Evolutionary conservation across 2,329 filamentous ascomycete species (phyloP).

Genomic region (Neofusicoccum umdonicola): DNA sequence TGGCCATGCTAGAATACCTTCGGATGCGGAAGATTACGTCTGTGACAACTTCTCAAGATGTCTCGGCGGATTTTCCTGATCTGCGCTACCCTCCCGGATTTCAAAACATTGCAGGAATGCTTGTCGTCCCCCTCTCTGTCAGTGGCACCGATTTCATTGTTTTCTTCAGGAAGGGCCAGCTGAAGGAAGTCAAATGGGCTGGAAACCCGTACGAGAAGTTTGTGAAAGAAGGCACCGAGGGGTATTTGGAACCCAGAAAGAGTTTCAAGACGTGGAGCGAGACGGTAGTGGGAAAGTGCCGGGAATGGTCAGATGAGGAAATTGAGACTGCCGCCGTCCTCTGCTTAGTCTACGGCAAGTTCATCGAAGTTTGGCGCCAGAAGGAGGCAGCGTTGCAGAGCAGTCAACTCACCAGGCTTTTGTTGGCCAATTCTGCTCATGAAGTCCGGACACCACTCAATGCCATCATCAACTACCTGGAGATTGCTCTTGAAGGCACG

Average conservation of each 20-base stretch:
- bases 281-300: slow-evolving; percentile 74
- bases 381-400: slow-evolving; percentile 82
- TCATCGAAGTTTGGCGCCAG: slow-evolving; percentile 90
- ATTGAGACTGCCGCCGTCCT: slow-evolving; percentile 85
- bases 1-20: slow-evolving; percentile 82
- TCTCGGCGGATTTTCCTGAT: slow-evolving; percentile 75
- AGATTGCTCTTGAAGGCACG: slow-evolving; percentile 80
- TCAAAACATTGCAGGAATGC: slow-evolving; percentile 69
- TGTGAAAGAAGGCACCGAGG: slow-evolving; percentile 67
- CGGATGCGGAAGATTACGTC: slow-evolving; percentile 71
- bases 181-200: slow-evolving; percentile 78
- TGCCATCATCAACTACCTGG: slow-evolving; percentile 91
- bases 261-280: slow-evolving; percentile 82
- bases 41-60: slow-evolving; percentile 75
- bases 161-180: slow-evolving; percentile 78
- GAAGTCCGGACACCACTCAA: slow-evolving; percentile 89
- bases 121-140: slow-evolving; percentile 77
- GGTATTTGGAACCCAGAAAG: slow-evolving; percentile 73
- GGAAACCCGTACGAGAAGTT: slow-evolving; percentile 83
- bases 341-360: slow-evolving; percentile 82
- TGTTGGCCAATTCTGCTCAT: slow-evolving; percentile 85
- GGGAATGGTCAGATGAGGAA: slow-evolving; percentile 87
- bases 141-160: slow-evolving; percentile 83
- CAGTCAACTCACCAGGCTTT: slow-evolving; percentile 73
- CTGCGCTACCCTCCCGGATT: slow-evolving; percentile 78